Evolutionary conservation across 306 rosid genomes (phyloP).

Genomic region (Argentina anserina): DNA sequence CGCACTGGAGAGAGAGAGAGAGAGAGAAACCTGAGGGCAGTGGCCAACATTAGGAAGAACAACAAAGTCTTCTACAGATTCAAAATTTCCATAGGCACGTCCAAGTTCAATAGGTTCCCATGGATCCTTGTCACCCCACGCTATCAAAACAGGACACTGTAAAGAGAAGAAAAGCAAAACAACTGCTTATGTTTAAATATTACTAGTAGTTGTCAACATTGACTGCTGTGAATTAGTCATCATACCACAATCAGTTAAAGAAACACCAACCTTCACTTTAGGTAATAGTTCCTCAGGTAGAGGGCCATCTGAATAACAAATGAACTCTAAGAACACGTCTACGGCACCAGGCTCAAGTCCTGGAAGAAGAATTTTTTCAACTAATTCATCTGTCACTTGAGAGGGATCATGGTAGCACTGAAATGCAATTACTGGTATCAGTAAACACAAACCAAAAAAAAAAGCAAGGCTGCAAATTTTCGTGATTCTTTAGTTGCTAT

Average conservation of each 20-base stretch:
- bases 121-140: constrained; percentile 99
- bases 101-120: constrained; percentile 96
- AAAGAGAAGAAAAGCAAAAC: constrained; percentile 14
- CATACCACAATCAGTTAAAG: constrained; percentile 20
- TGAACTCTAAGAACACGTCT: constrained; percentile 86
- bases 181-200: not conserved
- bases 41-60: constrained; percentile 93
- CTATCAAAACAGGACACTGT: constrained; percentile 90
- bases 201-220: not conserved
- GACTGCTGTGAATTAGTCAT: not conserved
- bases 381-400: constrained; percentile 84
- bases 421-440: constrained; percentile 28
- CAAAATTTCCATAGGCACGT: constrained; percentile 51
- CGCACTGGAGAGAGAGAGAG: not conserved
- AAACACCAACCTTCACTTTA: constrained; percentile 64
- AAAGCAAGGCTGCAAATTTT: not conserved
- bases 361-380: constrained; percentile 74
- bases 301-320: constrained; percentile 92
- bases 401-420: constrained; percentile 94
- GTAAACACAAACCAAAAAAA: not conserved
- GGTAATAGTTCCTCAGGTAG: constrained; percentile 96
- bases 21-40: constrained; percentile 81
- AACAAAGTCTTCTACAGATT: constrained; percentile 79
- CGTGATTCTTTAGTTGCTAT: not conserved
- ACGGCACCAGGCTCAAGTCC: constrained; percentile 94